Evolutionary conservation across 2,329 filamentous ascomycete species (phyloP), one percentile per base, ranked within the genome.

Genomic region (Neopestalotiopsis sp.): DNA sequence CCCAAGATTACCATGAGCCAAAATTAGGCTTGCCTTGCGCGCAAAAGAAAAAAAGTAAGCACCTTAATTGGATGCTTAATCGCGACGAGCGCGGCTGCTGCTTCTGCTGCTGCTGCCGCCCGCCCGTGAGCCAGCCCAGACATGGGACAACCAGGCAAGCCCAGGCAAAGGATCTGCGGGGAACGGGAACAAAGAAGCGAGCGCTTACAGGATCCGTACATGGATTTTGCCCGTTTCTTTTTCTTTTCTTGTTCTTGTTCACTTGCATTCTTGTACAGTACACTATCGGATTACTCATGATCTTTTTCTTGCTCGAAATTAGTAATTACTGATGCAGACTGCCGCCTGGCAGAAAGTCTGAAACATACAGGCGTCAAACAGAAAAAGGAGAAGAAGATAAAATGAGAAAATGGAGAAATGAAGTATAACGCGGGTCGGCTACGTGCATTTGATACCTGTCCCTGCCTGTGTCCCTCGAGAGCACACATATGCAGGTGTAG

Each of bases 1-100:
- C 9, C 17, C 45, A 52, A 52, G n/a, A n/a, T 20, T 20, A 52
- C 17, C 45, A 52, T 3, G n/a, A n/a, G n/a, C 45, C 45, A 52
- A 52, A 52, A 52, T 52, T 52, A 52, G 45, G 45, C 45, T 7
- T 17, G 45, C 14, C 14, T 9, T 17, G 42, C 42, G 42, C 42
- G 42, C 42, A 17, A 1, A 17, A 45, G 42, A 2, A 17, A 13
- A 52, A n/a, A 52, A 52, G 45, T 65, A 65, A 65, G 63, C 63
- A 65, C 49, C 63, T 65, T 65, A 57, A 65, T 65, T 65, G 63
- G 63, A 32, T 34, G 30, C 49, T 61, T 14, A 61, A 61, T 38
- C 59, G 59, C 59, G 24, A 13, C 34, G 34, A 28, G 34, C 5
- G 59, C 59, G 59, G 32, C 49, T 57, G 45, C 20, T 20, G 24